These are phyloP conservation scores for Russula sp. DNA, from an alignment of 768 basidiomycete genomes.

Conservation along the genomic window DNA sequence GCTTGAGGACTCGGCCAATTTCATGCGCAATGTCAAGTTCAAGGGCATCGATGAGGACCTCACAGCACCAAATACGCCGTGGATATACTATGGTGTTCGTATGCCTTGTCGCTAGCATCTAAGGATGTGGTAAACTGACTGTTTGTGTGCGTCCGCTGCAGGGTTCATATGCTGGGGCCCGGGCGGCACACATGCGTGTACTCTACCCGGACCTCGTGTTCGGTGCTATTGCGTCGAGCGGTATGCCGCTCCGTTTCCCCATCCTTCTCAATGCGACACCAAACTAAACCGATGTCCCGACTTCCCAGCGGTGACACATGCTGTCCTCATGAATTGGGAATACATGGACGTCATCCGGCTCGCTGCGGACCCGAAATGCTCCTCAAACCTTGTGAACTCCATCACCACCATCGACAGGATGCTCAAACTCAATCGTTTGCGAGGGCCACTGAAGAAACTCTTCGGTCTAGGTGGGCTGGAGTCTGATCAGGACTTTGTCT, in stretches of 20 bases:
- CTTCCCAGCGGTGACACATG: slow-evolving; percentile 74
- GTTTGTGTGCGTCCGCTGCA: slow-evolving; percentile 32
- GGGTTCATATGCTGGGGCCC: slow-evolving; percentile 92
- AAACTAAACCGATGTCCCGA: background rate
- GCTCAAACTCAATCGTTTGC: slow-evolving; percentile 48
- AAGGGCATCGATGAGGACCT: slow-evolving; percentile 65
- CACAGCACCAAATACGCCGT: slow-evolving; percentile 69
- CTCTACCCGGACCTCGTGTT: slow-evolving; percentile 85
- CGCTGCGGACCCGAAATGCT: slow-evolving; percentile 63
- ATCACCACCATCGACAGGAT: slow-evolving; percentile 62
- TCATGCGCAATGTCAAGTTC: slow-evolving; percentile 80
- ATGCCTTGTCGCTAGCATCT: background rate
- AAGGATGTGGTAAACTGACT: background rate
- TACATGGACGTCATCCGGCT: slow-evolving; percentile 82
- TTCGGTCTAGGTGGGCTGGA: slow-evolving; percentile 70
- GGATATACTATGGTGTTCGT: slow-evolving; percentile 91
- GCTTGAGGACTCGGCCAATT: slow-evolving; percentile 87
- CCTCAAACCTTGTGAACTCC: slow-evolving; percentile 54
- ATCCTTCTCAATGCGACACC: background rate
- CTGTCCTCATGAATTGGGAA: slow-evolving; percentile 77
- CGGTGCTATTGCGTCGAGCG: slow-evolving; percentile 87
- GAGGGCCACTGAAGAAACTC: slow-evolving; percentile 58
- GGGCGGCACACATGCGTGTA: slow-evolving; percentile 87
- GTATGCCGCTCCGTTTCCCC: slow-evolving; percentile 39
- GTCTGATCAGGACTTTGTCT: slow-evolving; percentile 77